Conservation (phyloP, 257 asterid species). For the Forsythia suspensa region DNA sequence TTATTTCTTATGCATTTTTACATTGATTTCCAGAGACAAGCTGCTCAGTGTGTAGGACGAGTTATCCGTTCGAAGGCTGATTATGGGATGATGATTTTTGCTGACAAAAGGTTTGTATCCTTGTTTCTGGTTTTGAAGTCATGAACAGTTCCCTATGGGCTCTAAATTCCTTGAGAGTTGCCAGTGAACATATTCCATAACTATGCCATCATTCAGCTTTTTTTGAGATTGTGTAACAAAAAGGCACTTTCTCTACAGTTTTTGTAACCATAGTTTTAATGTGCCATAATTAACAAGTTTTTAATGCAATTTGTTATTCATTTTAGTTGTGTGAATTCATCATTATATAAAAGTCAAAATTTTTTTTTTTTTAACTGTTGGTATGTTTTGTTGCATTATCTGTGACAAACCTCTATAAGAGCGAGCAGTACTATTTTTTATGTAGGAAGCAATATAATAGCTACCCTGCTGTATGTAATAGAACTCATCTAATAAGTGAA, state of each 20-base stretch:
- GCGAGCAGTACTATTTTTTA: too few relatives aligned
- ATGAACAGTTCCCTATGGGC: not conserved
- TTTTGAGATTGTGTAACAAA: too few relatives aligned
- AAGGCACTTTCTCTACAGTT: not conserved
- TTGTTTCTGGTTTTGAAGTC: not conserved
- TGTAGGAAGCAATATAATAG: too few relatives aligned
- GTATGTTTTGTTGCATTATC: too few relatives aligned
- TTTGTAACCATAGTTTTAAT: not conserved
- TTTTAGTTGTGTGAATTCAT: not conserved
- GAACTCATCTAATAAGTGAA: too few relatives aligned
- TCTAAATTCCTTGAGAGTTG: not conserved
- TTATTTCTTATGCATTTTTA: not conserved
- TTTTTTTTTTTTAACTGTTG: too few relatives aligned
- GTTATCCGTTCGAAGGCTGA: constrained; percentile 98
- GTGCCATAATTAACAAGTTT: not conserved
- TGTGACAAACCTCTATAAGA: too few relatives aligned
- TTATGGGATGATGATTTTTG: constrained; percentile 99
- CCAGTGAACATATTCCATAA: not conserved
- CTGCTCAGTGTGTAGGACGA: constrained; percentile 99
- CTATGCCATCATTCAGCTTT: too few relatives aligned
- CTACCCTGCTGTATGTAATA: too few relatives aligned
- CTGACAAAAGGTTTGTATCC: constrained; percentile 81
- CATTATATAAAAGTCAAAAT: too few relatives aligned
- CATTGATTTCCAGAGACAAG: constrained; percentile 72
- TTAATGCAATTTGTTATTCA: not conserved